Evolutionary conservation across 2,329 filamentous ascomycete genomes (phyloP), one percentile per base, ranked within the genome.

Genomic region (Aspergillus spinulosporus): DNA sequence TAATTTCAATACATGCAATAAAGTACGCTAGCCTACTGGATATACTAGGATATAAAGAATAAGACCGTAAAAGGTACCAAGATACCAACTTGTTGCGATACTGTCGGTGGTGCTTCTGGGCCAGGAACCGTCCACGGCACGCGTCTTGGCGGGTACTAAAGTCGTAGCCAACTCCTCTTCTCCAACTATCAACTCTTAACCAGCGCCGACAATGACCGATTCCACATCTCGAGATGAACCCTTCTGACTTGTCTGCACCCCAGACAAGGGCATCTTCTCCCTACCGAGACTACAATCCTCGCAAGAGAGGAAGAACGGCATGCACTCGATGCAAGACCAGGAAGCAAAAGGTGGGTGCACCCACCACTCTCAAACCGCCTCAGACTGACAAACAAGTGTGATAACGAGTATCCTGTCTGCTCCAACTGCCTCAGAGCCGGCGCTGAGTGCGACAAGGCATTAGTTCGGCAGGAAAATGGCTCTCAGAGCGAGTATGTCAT

Each of bases 271-370:
- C 49, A 15, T 59, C 64, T 52, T 66, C 66, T n/a, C 58, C 59
- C 12, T 64, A 65, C 4, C 63, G 61, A 57, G 68, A 72, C 44
- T 59, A 71, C 51, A 78, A 78, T 57, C 74, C 74, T n/a, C 71
- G 75, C 21, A 78, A 78, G 62, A 72, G 76, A 51, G 75, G 73
- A 14, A 69, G 76, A 34, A 78, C 76, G 1, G 76, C 76, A 6
- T 78, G 76, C 54, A 76, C 76, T 40, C 72, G 76, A 58, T 78
- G 76, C 66, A 78, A 78, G 62, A 74, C 66, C 15, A 68, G 76
- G 50, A 78, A 78, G 58, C 76, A 78, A 60, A 78, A 72, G 65
- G 76, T 76, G 36, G 61, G 67, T 32, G 9, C 40, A 14, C 9
- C 26, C n/a, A n/a, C 44, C 14, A 48, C 28, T 12, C n/a, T 48